These are phyloP conservation scores for Ballota nigra DNA, from an alignment of 257 asterid genomes.

Conservation along the genomic window DNA sequence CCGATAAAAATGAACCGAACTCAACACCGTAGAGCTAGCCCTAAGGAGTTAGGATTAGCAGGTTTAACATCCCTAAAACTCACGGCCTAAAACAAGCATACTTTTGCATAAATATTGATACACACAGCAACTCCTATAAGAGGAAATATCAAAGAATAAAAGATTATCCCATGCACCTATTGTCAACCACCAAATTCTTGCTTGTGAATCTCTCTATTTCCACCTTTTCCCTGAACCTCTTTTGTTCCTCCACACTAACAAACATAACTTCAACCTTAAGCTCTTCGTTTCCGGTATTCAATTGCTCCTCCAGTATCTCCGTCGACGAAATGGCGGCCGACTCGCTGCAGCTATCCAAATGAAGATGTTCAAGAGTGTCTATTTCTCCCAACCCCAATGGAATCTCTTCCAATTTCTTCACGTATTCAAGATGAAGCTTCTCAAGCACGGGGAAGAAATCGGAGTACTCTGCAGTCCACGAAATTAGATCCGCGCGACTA, in stretches of 20 bases:
- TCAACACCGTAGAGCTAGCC: too few species aligned
- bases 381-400: not conserved
- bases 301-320: too few species aligned
- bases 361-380: not conserved
- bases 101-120: too few species aligned
- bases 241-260: not conserved
- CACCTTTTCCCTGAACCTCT: not conserved
- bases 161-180: too few species aligned
- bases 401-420: not conserved
- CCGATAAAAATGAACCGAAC: too few species aligned
- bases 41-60: too few species aligned
- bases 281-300: conserved; percentile 7
- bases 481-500: not conserved
- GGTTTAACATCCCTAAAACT: too few species aligned
- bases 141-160: too few species aligned
- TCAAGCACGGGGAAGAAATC: not conserved
- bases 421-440: too few species aligned
- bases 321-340: conserved; percentile 1
- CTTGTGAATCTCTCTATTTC: not conserved
- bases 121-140: too few species aligned
- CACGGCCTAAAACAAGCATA: too few species aligned
- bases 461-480: not conserved
- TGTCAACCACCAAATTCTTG: too few species aligned
- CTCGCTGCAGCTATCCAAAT: not conserved
- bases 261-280: not conserved